A percentile compares a stretch with the other conserved stretches of the same genome.
phyloP scores from a whole-genome alignment of 2,329 filamentous ascomycete species.

The Monascus ruber region DNA sequence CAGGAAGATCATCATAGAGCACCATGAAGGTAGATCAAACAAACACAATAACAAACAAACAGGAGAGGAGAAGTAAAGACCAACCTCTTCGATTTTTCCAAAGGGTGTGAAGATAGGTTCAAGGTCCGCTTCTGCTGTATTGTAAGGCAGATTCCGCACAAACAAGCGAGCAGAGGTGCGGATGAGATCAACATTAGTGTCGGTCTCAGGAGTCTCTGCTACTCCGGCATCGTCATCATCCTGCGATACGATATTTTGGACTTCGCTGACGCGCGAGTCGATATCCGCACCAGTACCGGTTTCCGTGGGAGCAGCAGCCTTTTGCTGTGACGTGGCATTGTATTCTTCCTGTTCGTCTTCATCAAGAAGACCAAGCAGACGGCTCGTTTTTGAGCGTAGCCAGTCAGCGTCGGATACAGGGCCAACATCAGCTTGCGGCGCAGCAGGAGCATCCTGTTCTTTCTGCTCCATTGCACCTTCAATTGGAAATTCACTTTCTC shows the following conservation, averaged over 20 bases:
- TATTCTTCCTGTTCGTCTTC: slow-evolving; percentile 42
- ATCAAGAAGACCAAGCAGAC: slow-evolving; percentile 73
- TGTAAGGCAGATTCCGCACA: slow-evolving; percentile 78
- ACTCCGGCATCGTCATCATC: slow-evolving; percentile 2
- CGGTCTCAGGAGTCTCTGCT: slow-evolving; percentile 13
- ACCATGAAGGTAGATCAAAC: slow-evolving; percentile 1
- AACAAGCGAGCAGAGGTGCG: slow-evolving; percentile 68
- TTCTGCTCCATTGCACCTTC: slow-evolving; percentile 9
- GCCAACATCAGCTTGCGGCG: slow-evolving; percentile 18
- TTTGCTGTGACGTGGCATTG: slow-evolving; percentile 20
- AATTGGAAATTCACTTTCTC: slow-evolving; percentile 5
- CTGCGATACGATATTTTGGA: slow-evolving; percentile 8
- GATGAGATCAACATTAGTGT: slow-evolving; percentile 50
- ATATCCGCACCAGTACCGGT: slow-evolving; percentile 3
- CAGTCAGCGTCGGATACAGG: slow-evolving; percentile 68
- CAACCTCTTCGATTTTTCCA: slow-evolving; percentile 78
- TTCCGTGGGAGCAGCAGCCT: slow-evolving; percentile 6
- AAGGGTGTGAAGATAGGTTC: slow-evolving; percentile 57
- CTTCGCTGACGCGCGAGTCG: slow-evolving; percentile 11
- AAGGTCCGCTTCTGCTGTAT: slow-evolving; percentile 65
- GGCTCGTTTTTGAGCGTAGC: slow-evolving; percentile 78
- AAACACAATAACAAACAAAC: slow-evolving; percentile 8
- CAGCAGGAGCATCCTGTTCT: slow-evolving; percentile 10
- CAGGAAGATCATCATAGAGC: slow-evolving; percentile 86
- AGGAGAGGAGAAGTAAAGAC: slow-evolving; percentile 23